Conservation (phyloP, 192 early-diverging fungal genomes). For the Coemansia sp. region DNA sequence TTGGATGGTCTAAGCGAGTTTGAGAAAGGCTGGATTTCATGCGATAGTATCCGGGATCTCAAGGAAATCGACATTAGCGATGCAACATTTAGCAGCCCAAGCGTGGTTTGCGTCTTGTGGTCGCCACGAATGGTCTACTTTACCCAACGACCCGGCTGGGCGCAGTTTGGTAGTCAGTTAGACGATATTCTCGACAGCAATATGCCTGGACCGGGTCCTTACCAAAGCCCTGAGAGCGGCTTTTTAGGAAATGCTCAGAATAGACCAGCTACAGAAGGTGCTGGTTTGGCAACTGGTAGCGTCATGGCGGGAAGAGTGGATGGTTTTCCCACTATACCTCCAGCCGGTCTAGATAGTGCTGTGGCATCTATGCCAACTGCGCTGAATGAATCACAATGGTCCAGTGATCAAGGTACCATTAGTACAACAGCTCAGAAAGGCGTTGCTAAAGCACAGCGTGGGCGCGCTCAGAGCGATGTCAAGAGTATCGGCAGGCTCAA, state of each 20-base stretch:
- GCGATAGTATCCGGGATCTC: conserved; percentile 45
- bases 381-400: neutral
- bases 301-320: neutral
- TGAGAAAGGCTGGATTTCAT: conserved; percentile 42
- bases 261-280: conserved; percentile 2
- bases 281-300: too few species aligned
- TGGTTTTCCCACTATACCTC: neutral
- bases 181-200: conserved; percentile 27
- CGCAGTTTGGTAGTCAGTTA: conserved; percentile 22
- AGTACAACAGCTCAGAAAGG: neutral
- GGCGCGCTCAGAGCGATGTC: conserved; percentile 41
- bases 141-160: conserved; percentile 47
- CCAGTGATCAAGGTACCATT: neutral
- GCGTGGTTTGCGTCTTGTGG: conserved; percentile 49
- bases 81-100: conserved; percentile 42
- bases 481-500: conserved; percentile 1
- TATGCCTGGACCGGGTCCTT: neutral
- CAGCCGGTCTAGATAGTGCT: conserved; percentile 10
- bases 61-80: conserved; percentile 44
- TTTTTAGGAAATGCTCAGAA: conserved; percentile 1
- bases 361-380: conserved; percentile 17
- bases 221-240: neutral
- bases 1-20: conserved; percentile 15
- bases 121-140: conserved; percentile 57
- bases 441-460: conserved; percentile 12